Conservation (phyloP, 2,329 filamentous ascomycete species). For the Talaromyces atroroseus region DNA sequence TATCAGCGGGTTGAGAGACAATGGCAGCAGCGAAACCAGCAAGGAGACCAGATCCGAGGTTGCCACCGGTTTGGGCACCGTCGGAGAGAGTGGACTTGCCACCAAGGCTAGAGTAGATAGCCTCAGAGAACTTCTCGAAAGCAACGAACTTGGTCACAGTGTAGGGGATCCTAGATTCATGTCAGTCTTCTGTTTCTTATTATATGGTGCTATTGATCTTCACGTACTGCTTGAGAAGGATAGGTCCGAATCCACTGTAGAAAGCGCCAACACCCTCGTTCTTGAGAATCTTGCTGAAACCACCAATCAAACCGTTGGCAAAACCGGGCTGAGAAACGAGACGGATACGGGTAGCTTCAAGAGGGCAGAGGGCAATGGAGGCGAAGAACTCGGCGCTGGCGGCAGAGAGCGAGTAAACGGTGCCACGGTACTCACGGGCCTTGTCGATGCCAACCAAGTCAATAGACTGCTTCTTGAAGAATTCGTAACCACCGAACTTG, state of each 20-base stretch:
- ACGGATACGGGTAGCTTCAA: slow-evolving; percentile 90
- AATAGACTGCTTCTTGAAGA: slow-evolving; percentile 92
- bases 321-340: slow-evolving; percentile 84
- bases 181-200: neutral
- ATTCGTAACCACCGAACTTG: slow-evolving; percentile 93
- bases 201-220: neutral
- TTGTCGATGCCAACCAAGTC: slow-evolving; percentile 71
- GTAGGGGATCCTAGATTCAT: slow-evolving; percentile 65
- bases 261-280: slow-evolving; percentile 79
- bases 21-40: slow-evolving; percentile 83
- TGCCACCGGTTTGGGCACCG: slow-evolving; percentile 69
- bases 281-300: slow-evolving; percentile 77
- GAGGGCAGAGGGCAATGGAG: slow-evolving; percentile 69
- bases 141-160: slow-evolving; percentile 95
- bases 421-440: slow-evolving; percentile 71
- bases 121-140: slow-evolving; percentile 80
- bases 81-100: slow-evolving; percentile 67
- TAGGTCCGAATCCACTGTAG: slow-evolving; percentile 87
- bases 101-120: slow-evolving; percentile 56
- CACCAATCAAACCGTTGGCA: slow-evolving; percentile 70
- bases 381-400: slow-evolving; percentile 61
- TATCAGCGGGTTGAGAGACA: slow-evolving; percentile 85
- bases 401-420: slow-evolving; percentile 68
- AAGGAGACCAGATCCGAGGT: slow-evolving; percentile 78
- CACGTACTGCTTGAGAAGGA: slow-evolving; percentile 74